Conservation (phyloP, 371 early-diverging fungal genomes). For the Rhizopus delemar region DNA sequence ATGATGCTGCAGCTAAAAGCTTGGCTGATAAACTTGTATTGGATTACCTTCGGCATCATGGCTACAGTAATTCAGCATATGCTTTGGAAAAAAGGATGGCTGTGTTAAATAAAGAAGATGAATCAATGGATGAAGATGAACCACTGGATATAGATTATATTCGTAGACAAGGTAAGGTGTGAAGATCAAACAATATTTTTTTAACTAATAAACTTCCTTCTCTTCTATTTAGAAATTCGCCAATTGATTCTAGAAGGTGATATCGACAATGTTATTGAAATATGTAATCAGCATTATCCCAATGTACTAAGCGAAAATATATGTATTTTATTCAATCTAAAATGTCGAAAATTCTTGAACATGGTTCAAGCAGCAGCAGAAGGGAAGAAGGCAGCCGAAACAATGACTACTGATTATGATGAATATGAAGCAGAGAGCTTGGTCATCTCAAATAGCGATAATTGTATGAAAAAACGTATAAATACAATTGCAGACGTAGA, state of each 20-base stretch:
- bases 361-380: constrained; percentile 53
- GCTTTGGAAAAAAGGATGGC: constrained; percentile 43
- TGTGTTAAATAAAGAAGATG: background rate
- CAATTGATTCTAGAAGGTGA: constrained; percentile 65
- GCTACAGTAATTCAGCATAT: constrained; percentile 67
- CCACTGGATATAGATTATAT: constrained; percentile 8
- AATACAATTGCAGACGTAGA: background rate
- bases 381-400: background rate
- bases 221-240: constrained; percentile 56
- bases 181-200: background rate
- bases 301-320: constrained; percentile 56
- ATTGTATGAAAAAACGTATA: background rate
- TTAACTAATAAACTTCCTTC: background rate
- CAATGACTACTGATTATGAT: constrained; percentile 14
- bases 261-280: constrained; percentile 68
- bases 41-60: constrained; percentile 69
- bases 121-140: constrained; percentile 4
- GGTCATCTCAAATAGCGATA: background rate
- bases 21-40: constrained; percentile 60
- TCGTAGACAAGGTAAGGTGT: constrained; percentile 15
- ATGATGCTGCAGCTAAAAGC: constrained; percentile 15
- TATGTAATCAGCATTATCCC: constrained; percentile 65
- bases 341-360: constrained; percentile 85
- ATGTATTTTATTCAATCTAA: constrained; percentile 70
- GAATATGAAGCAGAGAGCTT: constrained; percentile 25